Evolutionary conservation across 768 basidiomycete species (phyloP).

Genomic region (Auricularia sp.): DNA sequence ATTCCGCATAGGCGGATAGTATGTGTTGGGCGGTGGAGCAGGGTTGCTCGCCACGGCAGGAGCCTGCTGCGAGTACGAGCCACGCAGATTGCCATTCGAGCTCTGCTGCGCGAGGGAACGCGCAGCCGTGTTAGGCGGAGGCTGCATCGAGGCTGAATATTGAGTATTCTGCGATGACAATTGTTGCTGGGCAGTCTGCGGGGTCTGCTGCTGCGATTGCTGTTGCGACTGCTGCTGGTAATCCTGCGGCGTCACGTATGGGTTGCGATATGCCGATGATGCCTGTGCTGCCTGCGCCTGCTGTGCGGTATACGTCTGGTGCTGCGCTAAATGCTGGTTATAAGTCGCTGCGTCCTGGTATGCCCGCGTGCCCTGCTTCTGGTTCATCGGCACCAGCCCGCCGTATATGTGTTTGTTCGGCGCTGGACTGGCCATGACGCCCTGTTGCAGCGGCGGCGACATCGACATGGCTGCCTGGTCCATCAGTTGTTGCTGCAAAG

Average conservation of each 20-base stretch:
- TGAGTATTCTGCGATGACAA: not conserved
- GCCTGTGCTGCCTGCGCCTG: constrained; percentile 67
- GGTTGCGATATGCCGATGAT: constrained; percentile 63
- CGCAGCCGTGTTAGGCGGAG: not conserved
- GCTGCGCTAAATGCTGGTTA: constrained; percentile 88
- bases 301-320: constrained; percentile 87
- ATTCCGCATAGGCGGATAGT: constrained; percentile 54
- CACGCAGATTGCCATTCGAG: constrained; percentile 4
- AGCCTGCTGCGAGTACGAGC: constrained; percentile 10
- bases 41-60: constrained; percentile 24
- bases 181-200: not conserved
- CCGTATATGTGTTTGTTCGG: constrained; percentile 73
- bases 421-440: constrained; percentile 33
- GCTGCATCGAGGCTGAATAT: not conserved
- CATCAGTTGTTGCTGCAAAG: not conserved
- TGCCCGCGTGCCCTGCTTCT: constrained; percentile 73
- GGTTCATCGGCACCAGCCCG: constrained; percentile 72
- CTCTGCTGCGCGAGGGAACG: constrained; percentile 6
- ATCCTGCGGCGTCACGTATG: constrained; percentile 56
- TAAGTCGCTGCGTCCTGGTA: constrained; percentile 90
- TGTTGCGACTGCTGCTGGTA: constrained; percentile 15
- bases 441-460: constrained; percentile 17
- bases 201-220: constrained; percentile 11
- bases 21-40: constrained; percentile 54
- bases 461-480: constrained; percentile 15